phyloP scores from a whole-genome alignment of 2,329 filamentous ascomycete genomes.

The Teratosphaeria pseudoeucalypti region DNA sequence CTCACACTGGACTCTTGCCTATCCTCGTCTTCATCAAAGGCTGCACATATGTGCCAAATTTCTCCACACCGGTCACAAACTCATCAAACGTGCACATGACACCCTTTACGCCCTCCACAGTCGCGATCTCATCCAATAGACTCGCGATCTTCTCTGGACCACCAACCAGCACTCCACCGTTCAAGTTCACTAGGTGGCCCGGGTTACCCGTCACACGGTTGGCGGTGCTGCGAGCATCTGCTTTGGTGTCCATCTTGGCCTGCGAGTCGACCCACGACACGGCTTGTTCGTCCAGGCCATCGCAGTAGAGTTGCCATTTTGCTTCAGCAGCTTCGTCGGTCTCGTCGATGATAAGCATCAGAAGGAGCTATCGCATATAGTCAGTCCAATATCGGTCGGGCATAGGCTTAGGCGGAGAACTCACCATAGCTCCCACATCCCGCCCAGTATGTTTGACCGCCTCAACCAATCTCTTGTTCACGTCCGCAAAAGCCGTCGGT shows the following conservation, averaged over 20 bases:
- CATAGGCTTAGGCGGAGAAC: not conserved
- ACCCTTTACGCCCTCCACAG: slow-evolving; percentile 4
- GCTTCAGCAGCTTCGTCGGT: slow-evolving; percentile 6
- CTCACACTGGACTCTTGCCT: not conserved
- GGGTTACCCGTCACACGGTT: not conserved
- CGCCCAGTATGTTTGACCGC: slow-evolving; percentile 2
- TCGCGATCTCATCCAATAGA: slow-evolving; percentile 3
- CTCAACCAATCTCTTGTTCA: slow-evolving; percentile 2
- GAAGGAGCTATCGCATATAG: slow-evolving; percentile 1
- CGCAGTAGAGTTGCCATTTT: slow-evolving; percentile 9
- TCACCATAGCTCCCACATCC: slow-evolving; percentile 5
- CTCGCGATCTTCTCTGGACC: slow-evolving; percentile 2
- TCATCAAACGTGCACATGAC: slow-evolving; percentile 10
- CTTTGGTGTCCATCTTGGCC: slow-evolving; percentile 7
- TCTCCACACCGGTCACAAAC: slow-evolving; percentile 6
- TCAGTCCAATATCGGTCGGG: not conserved
- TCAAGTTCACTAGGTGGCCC: slow-evolving; percentile 7
- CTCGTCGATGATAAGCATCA: slow-evolving; percentile 8
- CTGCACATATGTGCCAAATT: slow-evolving; percentile 8
- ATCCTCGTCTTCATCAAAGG: slow-evolving; percentile 2
- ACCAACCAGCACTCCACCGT: slow-evolving; percentile 5
- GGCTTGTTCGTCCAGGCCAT: slow-evolving; percentile 7
- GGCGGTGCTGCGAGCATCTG: slow-evolving; percentile 7
- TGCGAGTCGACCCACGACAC: slow-evolving; percentile 7
- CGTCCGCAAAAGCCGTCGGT: slow-evolving; percentile 5